phyloP scores from a whole-genome alignment of 139 green algal species.

The Haematococcus sp. region DNA sequence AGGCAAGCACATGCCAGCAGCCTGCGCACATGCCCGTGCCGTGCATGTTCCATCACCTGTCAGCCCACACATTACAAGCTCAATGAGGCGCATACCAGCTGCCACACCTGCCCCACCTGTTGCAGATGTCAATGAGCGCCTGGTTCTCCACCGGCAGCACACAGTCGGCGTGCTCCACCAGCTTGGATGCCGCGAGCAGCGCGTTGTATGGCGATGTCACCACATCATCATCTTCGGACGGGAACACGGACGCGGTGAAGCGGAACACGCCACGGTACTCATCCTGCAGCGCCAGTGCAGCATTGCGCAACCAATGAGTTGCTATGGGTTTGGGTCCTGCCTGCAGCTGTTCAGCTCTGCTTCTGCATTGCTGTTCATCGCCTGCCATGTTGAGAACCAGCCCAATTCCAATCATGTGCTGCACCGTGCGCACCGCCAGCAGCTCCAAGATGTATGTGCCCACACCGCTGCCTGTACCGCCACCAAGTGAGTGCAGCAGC shows the following conservation, averaged over 20 bases:
- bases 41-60: no score
- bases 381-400: no score
- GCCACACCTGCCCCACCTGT: neutral
- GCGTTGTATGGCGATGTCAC: slow-evolving; percentile 88
- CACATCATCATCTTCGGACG: slow-evolving; percentile 77
- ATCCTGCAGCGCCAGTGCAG: slow-evolving; percentile 43
- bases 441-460: slow-evolving; percentile 72
- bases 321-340: neutral
- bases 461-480: slow-evolving; percentile 78
- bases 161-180: slow-evolving; percentile 71
- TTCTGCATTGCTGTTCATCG: no score
- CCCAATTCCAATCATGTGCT: no score
- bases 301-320: no score
- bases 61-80: no score
- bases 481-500: slow-evolving; percentile 78
- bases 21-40: no score
- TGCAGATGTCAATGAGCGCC: slow-evolving; percentile 74
- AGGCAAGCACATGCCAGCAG: no score
- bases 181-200: slow-evolving; percentile 56
- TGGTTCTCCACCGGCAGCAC: slow-evolving; percentile 86
- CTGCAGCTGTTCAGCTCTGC: neutral
- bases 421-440: slow-evolving; percentile 53
- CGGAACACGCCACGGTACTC: slow-evolving; percentile 72
- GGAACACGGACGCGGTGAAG: slow-evolving; percentile 72
- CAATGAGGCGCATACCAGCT: no score